Conservation (phyloP, 306 rosid species). For the Erythrophleum fordii region DNA sequence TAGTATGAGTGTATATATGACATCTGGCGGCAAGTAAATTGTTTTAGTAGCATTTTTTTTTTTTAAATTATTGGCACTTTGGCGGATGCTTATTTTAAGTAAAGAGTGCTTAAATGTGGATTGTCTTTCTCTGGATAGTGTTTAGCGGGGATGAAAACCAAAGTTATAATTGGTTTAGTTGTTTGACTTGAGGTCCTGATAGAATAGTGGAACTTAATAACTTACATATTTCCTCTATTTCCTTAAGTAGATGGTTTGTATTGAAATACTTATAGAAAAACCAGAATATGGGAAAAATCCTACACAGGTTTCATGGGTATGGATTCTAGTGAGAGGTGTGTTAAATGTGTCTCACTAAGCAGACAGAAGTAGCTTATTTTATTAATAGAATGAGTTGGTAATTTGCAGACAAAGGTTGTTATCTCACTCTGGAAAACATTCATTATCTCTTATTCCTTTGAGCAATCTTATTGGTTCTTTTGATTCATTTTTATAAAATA, state of each 20-base stretch:
- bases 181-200: background rate
- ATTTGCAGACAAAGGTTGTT: background rate
- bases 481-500: constrained; percentile 15
- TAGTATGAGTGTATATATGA: background rate
- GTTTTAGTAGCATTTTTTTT: background rate
- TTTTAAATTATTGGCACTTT: background rate
- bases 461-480: background rate
- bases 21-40: background rate
- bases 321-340: background rate
- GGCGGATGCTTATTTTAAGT: background rate
- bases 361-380: background rate
- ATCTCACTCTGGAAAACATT: background rate
- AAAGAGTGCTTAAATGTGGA: background rate
- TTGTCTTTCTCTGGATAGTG: background rate
- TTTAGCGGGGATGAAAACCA: background rate
- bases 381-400: background rate
- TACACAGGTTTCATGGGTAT: background rate
- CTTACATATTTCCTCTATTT: background rate
- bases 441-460: background rate
- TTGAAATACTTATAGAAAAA: background rate
- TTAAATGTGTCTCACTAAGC: background rate
- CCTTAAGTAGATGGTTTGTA: background rate
- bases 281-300: background rate
- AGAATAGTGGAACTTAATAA: background rate
- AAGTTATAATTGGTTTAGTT: background rate